Conservation (phyloP, 495 filamentous ascomycete species). For the Darksidea phi region DNA sequence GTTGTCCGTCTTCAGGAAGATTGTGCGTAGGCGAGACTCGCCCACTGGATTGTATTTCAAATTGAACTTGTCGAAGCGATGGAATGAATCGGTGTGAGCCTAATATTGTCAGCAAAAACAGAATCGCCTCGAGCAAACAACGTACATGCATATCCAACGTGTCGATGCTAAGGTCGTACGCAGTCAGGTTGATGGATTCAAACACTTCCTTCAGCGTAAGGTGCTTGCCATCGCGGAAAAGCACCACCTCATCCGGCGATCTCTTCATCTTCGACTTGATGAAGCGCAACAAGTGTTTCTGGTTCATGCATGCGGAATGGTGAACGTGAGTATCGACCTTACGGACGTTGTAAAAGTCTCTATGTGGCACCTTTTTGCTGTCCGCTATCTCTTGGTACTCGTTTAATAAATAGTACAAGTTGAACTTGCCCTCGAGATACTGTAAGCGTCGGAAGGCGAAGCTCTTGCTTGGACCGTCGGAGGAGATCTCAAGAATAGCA, state of each 20-base stretch:
- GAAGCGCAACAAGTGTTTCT: slow-evolving; percentile 95
- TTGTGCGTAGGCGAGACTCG: slow-evolving; percentile 89
- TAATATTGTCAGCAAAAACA: slow-evolving; percentile 37
- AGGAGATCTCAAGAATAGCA: slow-evolving; percentile 74
- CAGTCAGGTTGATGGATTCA: slow-evolving; percentile 92
- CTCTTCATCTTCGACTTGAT: slow-evolving; percentile 99
- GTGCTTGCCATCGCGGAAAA: slow-evolving; percentile 89
- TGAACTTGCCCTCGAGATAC: slow-evolving; percentile 94
- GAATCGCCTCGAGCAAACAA: slow-evolving; percentile 17
- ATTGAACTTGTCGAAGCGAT: slow-evolving; percentile 99
- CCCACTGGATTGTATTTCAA: slow-evolving; percentile 98
- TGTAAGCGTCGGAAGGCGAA: slow-evolving; percentile 93
- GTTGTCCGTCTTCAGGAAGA: slow-evolving; percentile 98
- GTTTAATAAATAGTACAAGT: slow-evolving; percentile 86
- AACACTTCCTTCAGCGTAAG: slow-evolving; percentile 91
- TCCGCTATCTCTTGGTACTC: slow-evolving; percentile 98
- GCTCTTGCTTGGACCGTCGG: slow-evolving; percentile 93
- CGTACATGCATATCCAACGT: slow-evolving; percentile 96
- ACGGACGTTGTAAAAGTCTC: slow-evolving; percentile 98
- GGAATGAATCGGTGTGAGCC: slow-evolving; percentile 97
- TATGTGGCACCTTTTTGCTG: slow-evolving; percentile 93
- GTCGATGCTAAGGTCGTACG: slow-evolving; percentile 97
- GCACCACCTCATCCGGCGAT: slow-evolving; percentile 85
- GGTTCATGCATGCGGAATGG: slow-evolving; percentile 99
- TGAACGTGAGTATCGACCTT: slow-evolving; percentile 99